Evolutionary conservation across 176 grass and related monocot species (phyloP).

Genomic region (Thalia dealbata): DNA sequence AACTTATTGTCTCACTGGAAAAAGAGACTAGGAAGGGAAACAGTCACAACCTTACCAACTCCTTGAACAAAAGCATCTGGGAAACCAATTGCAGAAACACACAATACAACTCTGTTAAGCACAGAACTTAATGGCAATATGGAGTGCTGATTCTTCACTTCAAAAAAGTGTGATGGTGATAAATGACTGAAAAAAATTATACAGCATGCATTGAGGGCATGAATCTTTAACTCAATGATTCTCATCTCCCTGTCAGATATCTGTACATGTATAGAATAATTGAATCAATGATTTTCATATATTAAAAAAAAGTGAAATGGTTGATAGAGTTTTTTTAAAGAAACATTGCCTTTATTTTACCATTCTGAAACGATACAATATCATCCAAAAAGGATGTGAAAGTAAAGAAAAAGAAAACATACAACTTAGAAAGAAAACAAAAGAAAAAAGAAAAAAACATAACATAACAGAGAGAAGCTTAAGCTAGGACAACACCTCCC

Average conservation of each 20-base stretch:
- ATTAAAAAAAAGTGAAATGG: no score
- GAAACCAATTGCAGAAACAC: slow-evolving; percentile 75
- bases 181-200: slow-evolving; percentile 60
- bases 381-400: no score
- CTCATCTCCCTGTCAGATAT: slow-evolving; percentile 35
- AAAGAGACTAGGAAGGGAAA: background rate
- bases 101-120: slow-evolving; percentile 41
- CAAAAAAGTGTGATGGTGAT: slow-evolving; percentile 71
- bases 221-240: slow-evolving; percentile 28
- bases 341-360: no score
- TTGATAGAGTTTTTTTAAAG: no score
- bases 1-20: background rate
- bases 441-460: no score
- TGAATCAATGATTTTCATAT: no score
- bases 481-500: no score
- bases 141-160: slow-evolving; percentile 30
- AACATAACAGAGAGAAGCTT: no score
- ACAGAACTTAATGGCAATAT: slow-evolving; percentile 40
- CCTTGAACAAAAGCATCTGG: slow-evolving; percentile 54
- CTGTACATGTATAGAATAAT: slow-evolving; percentile 19
- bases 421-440: no score
- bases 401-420: no score
- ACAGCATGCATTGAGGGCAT: slow-evolving; percentile 19
- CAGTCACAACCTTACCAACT: slow-evolving; percentile 36
- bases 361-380: no score